phyloP scores from a whole-genome alignment of 345 rosid species.

The Ceriops zippeliana region DNA sequence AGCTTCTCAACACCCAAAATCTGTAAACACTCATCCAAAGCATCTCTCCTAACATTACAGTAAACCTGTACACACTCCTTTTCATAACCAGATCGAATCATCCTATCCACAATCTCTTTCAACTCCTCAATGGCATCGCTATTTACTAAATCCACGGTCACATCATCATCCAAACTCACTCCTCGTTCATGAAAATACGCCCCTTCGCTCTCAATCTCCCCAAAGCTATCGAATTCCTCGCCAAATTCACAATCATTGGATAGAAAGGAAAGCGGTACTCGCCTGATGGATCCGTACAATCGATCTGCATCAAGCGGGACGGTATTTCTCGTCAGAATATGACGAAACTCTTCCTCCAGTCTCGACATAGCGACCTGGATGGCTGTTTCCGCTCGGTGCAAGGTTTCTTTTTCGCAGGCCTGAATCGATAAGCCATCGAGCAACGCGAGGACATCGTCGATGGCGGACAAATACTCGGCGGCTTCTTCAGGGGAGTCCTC shows the following conservation, averaged over 20 bases:
- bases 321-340: conserved; percentile 63
- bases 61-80: conserved; percentile 94
- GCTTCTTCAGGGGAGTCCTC: conserved; percentile 75
- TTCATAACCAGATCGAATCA: conserved; percentile 87
- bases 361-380: conserved; percentile 91
- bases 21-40: conserved; percentile 73
- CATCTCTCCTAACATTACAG: conserved; percentile 68
- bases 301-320: conserved; percentile 76
- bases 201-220: conserved; percentile 55
- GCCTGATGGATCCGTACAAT: conserved; percentile 77
- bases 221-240: conserved; percentile 74
- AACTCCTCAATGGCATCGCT: conserved; percentile 54
- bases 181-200: conserved; percentile 80
- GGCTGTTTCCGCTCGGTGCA: conserved; percentile 81
- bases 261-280: conserved; percentile 59
- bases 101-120: conserved; percentile 81
- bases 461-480: conserved; percentile 58
- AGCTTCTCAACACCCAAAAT: conserved; percentile 84
- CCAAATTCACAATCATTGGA: conserved; percentile 56
- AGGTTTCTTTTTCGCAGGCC: conserved; percentile 42
- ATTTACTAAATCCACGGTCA: conserved; percentile 73
- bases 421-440: conserved; percentile 45
- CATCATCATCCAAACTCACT: conserved; percentile 70
- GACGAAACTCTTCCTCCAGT: conserved; percentile 89
- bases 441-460: conserved; percentile 68